Evolutionary conservation across 148 eudicot species (phyloP), one percentile per base, ranked within the genome.

Genomic region (Linanthus parryae): DNA sequence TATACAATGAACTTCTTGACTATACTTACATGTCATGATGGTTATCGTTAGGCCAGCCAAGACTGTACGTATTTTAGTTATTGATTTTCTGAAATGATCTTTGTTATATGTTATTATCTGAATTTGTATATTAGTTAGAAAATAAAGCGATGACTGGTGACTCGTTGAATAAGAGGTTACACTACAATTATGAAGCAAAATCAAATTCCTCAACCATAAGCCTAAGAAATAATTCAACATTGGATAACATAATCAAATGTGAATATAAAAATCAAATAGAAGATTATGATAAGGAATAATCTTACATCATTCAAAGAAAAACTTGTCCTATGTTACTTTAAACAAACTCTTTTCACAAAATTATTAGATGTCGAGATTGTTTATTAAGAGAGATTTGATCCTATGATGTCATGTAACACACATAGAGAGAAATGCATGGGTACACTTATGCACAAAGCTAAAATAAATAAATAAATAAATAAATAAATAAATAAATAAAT

Each of bases 211-310:
- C 47, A 44, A 34, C 44, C 20, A 3, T 23, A 5, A 47, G 39
- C 40, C 53, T 44, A 57, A 45, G 15, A 47, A 1, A 55, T 39
- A 25, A 41, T 2, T 15, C 26, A 21, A 27, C 30, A 24, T 4
- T 18, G 6, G 28, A 44, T 58, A 16, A 35, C 24, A 58, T 45
- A n/a, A n/a, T 34, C 20, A 52, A 35, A 34, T 44, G 15, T 58
- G 44, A 45, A 21, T 3, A 29, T 14, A 42, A 43, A 40, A 42
- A 44, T 33, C 33, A 45, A 44, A 44, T 15, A 26, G 31, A 27
- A 58, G 63, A 58, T 47, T 48, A 58, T 15, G 63, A 46, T 27
- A 34, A 22, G 44, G 43, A 57, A 57, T 57, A 57, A 57, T 57
- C 52, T 57, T 45, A 45, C 62, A 47, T 58, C 36, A 58, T 48